Base-by-base conservation (phyloP, 768 basidiomycete genomes). In the Suillus tomentosus region DNA sequence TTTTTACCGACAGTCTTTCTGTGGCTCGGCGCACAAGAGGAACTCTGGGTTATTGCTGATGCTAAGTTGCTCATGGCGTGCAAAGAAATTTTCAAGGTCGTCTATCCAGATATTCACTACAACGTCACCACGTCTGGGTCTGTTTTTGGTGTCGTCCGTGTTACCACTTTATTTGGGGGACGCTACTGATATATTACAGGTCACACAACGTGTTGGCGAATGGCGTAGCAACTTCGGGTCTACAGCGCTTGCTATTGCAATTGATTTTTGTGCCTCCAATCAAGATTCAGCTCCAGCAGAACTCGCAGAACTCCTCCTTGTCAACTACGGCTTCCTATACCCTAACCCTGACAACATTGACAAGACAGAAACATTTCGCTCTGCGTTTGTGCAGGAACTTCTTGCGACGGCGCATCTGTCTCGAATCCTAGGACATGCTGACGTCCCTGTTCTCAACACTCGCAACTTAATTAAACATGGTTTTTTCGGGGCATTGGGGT, bases 71-170 rank as follows among this genome's bases (percentile, higher is more conserved):
- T n/a, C 15, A 47, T 6, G 3, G 56, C 61, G 1, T 27, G 62
- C 19, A 61, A 65, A 50, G 19, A 34, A 10, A 54, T 65, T 36
- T 65, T 62, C 27, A 53, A 66, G 37, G 27, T 22, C 7, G 19
- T 66, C n/a, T 66, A 62, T 58, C 62, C 62, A 19, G 22, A 61
- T 13, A 17, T 66, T 50, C 45, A 48, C 24, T 61, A 66, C 43
- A 27, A 34, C 34, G 47, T 64, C 24, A 61, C 63, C 17, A 14
- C 17, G 1, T 22, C 39, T 6, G 65, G 63, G 10, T 55, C 65
- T 5, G 62, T 66, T 19, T 54, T 22, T 31, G 58, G 24, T 14
- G n/a, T 66, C 7, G 62, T 66, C 60, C 24, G 54, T 64, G 31
- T 50, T 47, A 7, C n/a, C 3, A 2, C 15, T 57, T 45, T 14